phyloP scores from a whole-genome alignment of 148 eudicot species.

The Linanthus parryae region DNA sequence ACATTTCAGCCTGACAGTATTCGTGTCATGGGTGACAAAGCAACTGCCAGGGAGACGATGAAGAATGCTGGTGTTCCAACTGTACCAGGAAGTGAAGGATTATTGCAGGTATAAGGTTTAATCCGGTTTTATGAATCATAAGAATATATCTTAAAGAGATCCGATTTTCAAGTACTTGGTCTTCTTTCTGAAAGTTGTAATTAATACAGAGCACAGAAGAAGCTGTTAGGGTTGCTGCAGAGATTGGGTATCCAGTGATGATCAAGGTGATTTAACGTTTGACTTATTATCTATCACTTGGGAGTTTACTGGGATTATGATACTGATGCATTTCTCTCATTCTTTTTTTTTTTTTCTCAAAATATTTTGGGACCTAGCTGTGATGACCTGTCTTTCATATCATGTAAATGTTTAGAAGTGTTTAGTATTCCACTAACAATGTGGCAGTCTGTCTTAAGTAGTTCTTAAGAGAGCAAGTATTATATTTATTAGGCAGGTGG shows the following conservation, averaged over 20 bases:
- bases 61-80: conserved; percentile 99
- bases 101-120: conserved; percentile 54
- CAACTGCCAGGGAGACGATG: conserved; percentile 98
- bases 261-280: conserved; percentile 97
- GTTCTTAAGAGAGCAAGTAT: too few species aligned
- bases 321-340: too few species aligned
- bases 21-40: conserved; percentile 94
- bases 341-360: too few species aligned
- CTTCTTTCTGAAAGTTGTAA: conserved; percentile 5
- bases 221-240: conserved; percentile 71
- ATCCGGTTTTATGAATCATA: conserved; percentile 7
- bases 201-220: conserved; percentile 77
- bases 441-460: too few species aligned
- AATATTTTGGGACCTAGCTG: too few species aligned
- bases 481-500: too few species aligned
- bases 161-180: background rate
- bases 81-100: conserved; percentile 97
- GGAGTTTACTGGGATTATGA: too few species aligned
- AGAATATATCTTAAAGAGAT: background rate
- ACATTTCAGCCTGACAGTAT: conserved; percentile 98
- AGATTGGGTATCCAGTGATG: conserved; percentile 94
- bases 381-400: too few species aligned
- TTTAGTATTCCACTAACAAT: too few species aligned
- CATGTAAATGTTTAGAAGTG: too few species aligned
- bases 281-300: too few species aligned